These are phyloP conservation scores for Primulina tabacum DNA, from an alignment of 257 asterid species.

Conservation along the genomic window DNA sequence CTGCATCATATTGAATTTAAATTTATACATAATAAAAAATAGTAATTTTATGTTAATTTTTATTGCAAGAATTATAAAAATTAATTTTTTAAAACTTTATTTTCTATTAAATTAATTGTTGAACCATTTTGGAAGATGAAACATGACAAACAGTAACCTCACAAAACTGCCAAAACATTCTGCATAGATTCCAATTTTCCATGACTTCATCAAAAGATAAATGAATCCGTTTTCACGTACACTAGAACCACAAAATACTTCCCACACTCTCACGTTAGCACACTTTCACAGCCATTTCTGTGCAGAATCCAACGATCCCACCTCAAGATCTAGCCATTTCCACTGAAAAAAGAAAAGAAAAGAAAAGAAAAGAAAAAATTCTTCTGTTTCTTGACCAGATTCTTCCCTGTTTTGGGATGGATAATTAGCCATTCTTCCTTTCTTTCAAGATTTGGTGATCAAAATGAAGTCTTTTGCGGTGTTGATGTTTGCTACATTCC, in stretches of 20 bases:
- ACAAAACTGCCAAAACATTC: conserved; percentile 36
- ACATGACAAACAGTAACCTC: conserved; percentile 1
- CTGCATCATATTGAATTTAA: too few species aligned
- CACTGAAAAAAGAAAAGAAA: not conserved
- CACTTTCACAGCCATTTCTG: conserved; percentile 24
- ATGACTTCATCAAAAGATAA: conserved; percentile 25
- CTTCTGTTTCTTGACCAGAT: not conserved
- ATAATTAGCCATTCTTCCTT: conserved; percentile 11
- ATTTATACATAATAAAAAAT: too few species aligned
- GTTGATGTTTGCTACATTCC: conserved; percentile 5
- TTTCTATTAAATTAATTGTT: too few species aligned
- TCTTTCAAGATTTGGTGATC: conserved; percentile 1
- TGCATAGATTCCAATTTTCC: conserved; percentile 29
- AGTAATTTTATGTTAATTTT: too few species aligned
- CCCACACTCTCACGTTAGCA: conserved; percentile 31
- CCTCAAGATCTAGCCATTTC: conserved; percentile 22
- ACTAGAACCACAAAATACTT: not conserved
- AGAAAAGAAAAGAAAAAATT: too few species aligned
- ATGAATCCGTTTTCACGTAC: not conserved
- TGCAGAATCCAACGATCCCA: conserved; percentile 27
- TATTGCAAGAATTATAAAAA: too few species aligned
- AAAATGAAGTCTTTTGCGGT: conserved; percentile 24
- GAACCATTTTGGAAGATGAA: not conserved
- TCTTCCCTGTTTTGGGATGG: conserved; percentile 25
- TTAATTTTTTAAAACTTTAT: too few species aligned